Conservation (phyloP, 768 basidiomycete species). For the Pseudohyphozyma bogoriensis region DNA sequence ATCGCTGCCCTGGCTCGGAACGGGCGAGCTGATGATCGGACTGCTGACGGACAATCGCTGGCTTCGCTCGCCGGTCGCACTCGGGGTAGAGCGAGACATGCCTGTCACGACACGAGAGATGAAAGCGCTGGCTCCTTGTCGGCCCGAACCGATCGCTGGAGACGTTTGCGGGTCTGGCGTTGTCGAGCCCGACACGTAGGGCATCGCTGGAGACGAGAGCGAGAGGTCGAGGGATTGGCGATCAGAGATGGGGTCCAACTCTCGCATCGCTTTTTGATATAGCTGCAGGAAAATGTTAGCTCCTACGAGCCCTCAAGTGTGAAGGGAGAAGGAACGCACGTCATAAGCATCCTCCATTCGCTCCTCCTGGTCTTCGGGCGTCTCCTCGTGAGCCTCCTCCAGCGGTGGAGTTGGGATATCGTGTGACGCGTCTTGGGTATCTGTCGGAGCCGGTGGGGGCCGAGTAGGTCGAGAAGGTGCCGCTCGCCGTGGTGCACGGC, state of each 20-base stretch:
- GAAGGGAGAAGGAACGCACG: neutral
- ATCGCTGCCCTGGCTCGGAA: neutral
- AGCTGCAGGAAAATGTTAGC: slow-evolving; percentile 7
- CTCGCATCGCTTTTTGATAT: slow-evolving; percentile 24
- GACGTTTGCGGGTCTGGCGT: neutral
- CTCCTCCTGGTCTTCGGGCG: slow-evolving; percentile 11
- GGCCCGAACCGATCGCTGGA: neutral
- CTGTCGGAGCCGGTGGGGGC: neutral
- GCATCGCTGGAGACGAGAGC: neutral
- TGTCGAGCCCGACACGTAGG: neutral
- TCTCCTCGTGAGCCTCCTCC: slow-evolving; percentile 1
- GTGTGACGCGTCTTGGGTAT: neutral
- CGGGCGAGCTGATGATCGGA: slow-evolving; percentile 17
- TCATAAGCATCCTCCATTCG: slow-evolving; percentile 29
- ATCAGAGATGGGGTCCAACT: neutral
- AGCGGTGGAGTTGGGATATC: neutral
- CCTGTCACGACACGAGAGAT: neutral
- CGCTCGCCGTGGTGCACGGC: slow-evolving; percentile 4
- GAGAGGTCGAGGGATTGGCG: neutral
- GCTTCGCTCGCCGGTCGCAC: neutral
- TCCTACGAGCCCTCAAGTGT: too few species aligned
- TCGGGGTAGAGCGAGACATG: neutral
- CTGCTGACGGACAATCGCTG: neutral
- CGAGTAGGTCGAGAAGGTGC: slow-evolving; percentile 15
- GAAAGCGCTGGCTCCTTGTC: neutral